Evolutionary conservation across 2,329 filamentous ascomycete genomes (phyloP).

Genomic region (Pseudogymnoascus sp.): DNA sequence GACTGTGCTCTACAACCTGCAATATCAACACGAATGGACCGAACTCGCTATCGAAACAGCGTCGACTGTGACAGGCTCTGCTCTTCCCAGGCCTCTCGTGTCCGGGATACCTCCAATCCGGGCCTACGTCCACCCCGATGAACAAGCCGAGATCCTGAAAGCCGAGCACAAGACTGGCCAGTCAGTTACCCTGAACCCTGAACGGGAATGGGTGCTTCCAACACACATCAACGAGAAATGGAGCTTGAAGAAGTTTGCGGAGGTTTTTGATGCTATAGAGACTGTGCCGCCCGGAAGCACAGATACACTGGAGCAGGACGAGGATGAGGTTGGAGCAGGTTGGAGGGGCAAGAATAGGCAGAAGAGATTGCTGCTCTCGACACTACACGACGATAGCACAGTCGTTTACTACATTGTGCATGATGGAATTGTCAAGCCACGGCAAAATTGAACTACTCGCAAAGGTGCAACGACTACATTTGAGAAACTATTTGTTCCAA

Average conservation of each 20-base stretch:
- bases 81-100: slow-evolving; percentile 55
- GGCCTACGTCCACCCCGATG: slow-evolving; percentile 74
- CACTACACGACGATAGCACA: slow-evolving; percentile 72
- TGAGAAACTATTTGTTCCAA: neutral
- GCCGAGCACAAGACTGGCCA: slow-evolving; percentile 44
- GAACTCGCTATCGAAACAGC: slow-evolving; percentile 47
- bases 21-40: slow-evolving; percentile 70
- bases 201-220: slow-evolving; percentile 71
- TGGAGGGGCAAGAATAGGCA: slow-evolving; percentile 41
- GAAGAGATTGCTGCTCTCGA: slow-evolving; percentile 69
- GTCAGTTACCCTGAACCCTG: slow-evolving; percentile 42
- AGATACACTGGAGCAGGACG: slow-evolving; percentile 20
- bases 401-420: slow-evolving; percentile 80
- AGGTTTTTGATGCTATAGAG: slow-evolving; percentile 59
- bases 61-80: slow-evolving; percentile 32
- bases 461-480: neutral
- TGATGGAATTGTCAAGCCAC: slow-evolving; percentile 78
- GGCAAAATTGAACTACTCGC: slow-evolving; percentile 58
- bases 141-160: slow-evolving; percentile 67
- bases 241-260: slow-evolving; percentile 58
- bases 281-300: slow-evolving; percentile 35
- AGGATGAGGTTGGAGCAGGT: slow-evolving; percentile 30
- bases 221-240: slow-evolving; percentile 67
- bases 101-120: slow-evolving; percentile 66
- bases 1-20: slow-evolving; percentile 63